phyloP scores from a whole-genome alignment of 257 asterid species.

The Solanum rostratum region DNA sequence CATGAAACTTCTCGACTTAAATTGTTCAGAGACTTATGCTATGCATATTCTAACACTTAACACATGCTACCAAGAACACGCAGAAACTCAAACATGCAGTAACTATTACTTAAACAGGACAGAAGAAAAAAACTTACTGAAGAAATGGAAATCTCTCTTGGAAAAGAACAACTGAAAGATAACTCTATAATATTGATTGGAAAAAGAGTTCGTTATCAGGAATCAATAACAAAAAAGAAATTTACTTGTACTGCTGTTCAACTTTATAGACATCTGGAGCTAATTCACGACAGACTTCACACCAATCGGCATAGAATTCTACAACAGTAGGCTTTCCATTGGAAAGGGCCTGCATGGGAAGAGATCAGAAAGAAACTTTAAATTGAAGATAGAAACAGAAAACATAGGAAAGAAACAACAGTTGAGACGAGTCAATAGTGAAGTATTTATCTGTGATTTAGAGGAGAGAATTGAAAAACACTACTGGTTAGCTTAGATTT shows the following conservation, averaged over 20 bases:
- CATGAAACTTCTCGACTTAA: neutral
- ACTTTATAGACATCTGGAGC: slow-evolving; percentile 88
- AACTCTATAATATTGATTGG: too few species aligned
- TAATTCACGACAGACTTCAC: slow-evolving; percentile 89
- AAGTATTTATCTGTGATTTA: neutral
- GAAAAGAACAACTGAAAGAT: neutral
- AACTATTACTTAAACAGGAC: neutral
- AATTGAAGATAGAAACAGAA: neutral
- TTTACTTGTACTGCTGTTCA: slow-evolving; percentile 75
- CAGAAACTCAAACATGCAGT: neutral
- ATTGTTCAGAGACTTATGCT: neutral
- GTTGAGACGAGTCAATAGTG: neutral
- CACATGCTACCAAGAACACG: neutral
- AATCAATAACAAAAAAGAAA: neutral
- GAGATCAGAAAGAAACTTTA: neutral
- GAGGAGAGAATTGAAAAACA: neutral
- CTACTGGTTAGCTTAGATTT: neutral
- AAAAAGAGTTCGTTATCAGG: neutral
- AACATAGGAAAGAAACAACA: neutral
- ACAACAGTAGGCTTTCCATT: slow-evolving; percentile 97
- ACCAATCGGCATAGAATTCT: slow-evolving; percentile 98
- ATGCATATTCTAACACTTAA: neutral
- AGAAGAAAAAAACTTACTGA: neutral
- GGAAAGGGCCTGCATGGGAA: slow-evolving; percentile 50
- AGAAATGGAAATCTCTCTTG: neutral